These are phyloP conservation scores for Ambrosiella cleistominuta DNA, from an alignment of 2,329 filamentous ascomycete genomes.

Conservation along the genomic window DNA sequence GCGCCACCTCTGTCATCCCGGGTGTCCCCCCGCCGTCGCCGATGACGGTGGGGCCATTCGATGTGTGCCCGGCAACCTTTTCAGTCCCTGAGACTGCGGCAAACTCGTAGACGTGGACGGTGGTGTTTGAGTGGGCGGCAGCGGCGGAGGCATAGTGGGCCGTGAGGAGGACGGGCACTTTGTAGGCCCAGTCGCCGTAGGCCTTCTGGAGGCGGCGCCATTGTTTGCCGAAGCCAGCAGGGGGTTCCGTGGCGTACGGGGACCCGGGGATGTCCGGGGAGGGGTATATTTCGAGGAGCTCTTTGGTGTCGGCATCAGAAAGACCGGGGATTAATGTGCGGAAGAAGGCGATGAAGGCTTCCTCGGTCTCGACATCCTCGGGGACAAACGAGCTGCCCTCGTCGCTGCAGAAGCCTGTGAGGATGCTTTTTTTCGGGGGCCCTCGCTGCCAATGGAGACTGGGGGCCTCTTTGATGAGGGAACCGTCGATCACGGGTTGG, in stretches of 20 bases:
- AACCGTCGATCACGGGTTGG: constrained; percentile 49
- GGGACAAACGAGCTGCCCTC: constrained; percentile 51
- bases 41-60: background rate
- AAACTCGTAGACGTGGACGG: constrained; percentile 41
- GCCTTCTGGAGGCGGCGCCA: constrained; percentile 41
- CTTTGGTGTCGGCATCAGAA: constrained; percentile 30
- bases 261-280: constrained; percentile 29
- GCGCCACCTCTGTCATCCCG: constrained; percentile 23
- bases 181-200: constrained; percentile 48
- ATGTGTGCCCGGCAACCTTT: background rate
- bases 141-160: constrained; percentile 17
- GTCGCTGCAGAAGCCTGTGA: constrained; percentile 55
- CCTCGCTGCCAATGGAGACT: constrained; percentile 23
- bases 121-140: constrained; percentile 18
- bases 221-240: constrained; percentile 29
- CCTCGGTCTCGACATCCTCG: constrained; percentile 25
- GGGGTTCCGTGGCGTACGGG: constrained; percentile 24
- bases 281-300: constrained; percentile 44
- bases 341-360: constrained; percentile 45
- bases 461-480: constrained; percentile 23
- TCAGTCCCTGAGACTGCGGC: constrained; percentile 22
- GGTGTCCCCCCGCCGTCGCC: constrained; percentile 13
- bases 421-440: constrained; percentile 28
- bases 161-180: constrained; percentile 44
- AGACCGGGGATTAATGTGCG: constrained; percentile 36